Percentiles rank a stretch among this genome's conserved stretches.
Conservation (phyloP, 768 basidiomycete genomes). For the Wakefieldia striispora region DNA sequence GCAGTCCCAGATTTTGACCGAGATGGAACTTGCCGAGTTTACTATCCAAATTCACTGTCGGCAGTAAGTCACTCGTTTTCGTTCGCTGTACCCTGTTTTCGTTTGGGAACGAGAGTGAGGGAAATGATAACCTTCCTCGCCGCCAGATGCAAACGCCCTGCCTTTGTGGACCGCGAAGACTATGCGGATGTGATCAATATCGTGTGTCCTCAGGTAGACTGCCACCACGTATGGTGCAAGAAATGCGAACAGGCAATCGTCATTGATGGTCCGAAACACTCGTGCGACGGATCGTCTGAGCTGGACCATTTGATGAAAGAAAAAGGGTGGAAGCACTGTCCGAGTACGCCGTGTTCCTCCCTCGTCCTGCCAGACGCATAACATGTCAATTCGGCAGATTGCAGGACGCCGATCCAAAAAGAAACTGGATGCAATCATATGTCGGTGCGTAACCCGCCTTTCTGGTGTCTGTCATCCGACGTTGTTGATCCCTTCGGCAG, state of each 20-base stretch:
- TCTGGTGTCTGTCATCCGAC: too few species aligned
- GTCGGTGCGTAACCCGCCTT: conserved; percentile 34
- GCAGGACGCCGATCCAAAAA: conserved; percentile 50
- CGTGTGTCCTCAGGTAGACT: conserved; percentile 47
- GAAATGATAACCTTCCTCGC: background rate
- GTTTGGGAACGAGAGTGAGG: too few species aligned
- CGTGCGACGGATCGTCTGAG: conserved; percentile 59
- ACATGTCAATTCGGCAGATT: conserved; percentile 38
- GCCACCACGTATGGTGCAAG: conserved; percentile 60
- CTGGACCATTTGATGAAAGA: conserved; percentile 49
- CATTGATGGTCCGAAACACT: conserved; percentile 42
- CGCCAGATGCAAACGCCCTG: conserved; percentile 46
- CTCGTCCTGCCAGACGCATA: too few species aligned
- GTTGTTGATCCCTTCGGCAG: conserved; percentile 26
- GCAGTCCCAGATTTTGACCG: conserved; percentile 40
- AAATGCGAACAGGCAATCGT: conserved; percentile 45
- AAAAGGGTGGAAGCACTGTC: conserved; percentile 65
- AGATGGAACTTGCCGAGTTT: conserved; percentile 45
- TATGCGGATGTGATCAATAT: conserved; percentile 40
- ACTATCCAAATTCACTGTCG: conserved; percentile 49
- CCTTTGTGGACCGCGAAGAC: conserved; percentile 51
- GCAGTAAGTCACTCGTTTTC: conserved; percentile 34
- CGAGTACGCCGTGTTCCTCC: conserved; percentile 37
- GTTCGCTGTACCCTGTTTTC: background rate
- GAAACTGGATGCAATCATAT: conserved; percentile 58